Base-by-base conservation (phyloP, 2,329 filamentous ascomycete species). In the Monilinia aucupariae region DNA sequence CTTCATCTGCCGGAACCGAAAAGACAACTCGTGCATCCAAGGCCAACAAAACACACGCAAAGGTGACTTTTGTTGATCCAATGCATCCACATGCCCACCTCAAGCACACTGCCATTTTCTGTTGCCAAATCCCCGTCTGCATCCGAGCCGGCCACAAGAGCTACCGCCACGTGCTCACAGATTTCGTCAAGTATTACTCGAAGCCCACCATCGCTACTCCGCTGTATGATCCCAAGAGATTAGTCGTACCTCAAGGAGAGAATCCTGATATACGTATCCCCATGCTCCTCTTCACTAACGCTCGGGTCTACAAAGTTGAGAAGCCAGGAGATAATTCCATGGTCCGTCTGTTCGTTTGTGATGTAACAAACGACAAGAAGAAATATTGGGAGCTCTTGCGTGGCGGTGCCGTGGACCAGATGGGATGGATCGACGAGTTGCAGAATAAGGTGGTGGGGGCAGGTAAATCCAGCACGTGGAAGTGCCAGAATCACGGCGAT, bases 301-400 rank as follows among this genome's bases (percentile, higher is more conserved):
- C n/a, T 25, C n/a, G 50, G 4, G 22, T 48, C 4, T 61, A 54
- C 22, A 47, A 27, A 6, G 50, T 45, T 4, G n/a, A 34, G 13
- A 61, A 55, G 17, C 0, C 25, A 22, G 59, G 49, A 55, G 39
- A 55, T 2, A 8, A 61, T 55, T 9, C 15, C 9, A 9, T 53
- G 6, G 13, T 34, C 13, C 49, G 39, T 15, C 13, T 45, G 37
- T 61, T 61, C 43, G 49, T 61, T 2, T 39, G 37, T 17, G 59
- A 61, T 17, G 10, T 54, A 2, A 54, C 17, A 12, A 30, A n/a
- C 6, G 17, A 9, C 10, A 54, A 56, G 20, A 56, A 54, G 37
- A 61, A 54, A 52, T 55, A 61, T 20, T 55, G 39, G 49, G 59
- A 61, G 27, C 3, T 55, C 4, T 13, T 39, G 1, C 50, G 39